Base-by-base conservation (phyloP, 1,284 basidiomycete species). In the Austroboletus rostrupii region DNA sequence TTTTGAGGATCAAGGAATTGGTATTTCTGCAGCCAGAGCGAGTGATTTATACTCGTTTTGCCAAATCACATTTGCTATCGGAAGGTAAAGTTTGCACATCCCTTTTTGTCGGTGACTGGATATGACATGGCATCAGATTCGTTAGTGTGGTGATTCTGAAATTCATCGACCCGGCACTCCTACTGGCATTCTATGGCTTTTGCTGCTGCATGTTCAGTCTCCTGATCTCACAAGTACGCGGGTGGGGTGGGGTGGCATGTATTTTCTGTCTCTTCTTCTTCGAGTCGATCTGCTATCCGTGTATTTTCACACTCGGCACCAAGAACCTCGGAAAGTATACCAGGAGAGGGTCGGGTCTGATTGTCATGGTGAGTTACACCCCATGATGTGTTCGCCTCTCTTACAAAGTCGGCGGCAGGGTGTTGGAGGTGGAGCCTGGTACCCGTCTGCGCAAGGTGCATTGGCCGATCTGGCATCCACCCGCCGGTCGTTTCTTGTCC, bases 181-280 rank as follows among this genome's bases (percentile, higher is more conserved):
- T 90, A 54, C 75, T 90, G 43, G 68, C 72, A 23, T 52, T 78
- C 49, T 87, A 81, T 60, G 77, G 77, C 16, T 42, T 78, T 42
- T 70, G 71, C 39, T 85, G 81, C 60, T 69, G 69, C 23, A 43
- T 78, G 41, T 82, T 87, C 61, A 71, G 74, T 48, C 66, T 87
- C 52, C 68, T 78, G 45, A 74, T 81, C 41, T 74, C 80, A 5
- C 71, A 78, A 23, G 65, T 81, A 7, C 70, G 73, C 7, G 82
- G 83, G 14, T 71, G 71, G 51, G 70, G 74, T 8, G 87, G 81
- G 35, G 71, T 89, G 43, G 81, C 75, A 10, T 82, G 77, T 66
- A 62, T 88, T 50, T 88, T 87, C 66, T 64, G 76, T 52, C 68
- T 90, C 52, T 88, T 89, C 77, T 88, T 86, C 76, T 89, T 87